phyloP scores from a whole-genome alignment of 2,329 filamentous ascomycete genomes.

The Laburnicola sp. region DNA sequence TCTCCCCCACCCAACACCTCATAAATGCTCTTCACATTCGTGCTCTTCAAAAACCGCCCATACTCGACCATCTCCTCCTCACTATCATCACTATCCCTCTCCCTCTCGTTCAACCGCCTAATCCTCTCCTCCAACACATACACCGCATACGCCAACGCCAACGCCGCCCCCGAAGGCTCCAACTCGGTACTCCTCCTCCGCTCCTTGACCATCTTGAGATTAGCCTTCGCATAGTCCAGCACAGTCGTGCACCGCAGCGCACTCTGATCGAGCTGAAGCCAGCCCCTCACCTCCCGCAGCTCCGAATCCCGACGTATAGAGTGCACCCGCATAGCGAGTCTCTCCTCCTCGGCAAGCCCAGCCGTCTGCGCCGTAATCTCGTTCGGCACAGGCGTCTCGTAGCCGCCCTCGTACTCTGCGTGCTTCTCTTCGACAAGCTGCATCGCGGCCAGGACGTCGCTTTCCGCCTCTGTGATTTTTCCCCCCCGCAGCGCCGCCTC shows the following conservation, averaged over 20 bases:
- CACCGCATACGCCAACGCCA: slow-evolving; percentile 1
- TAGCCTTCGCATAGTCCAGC: slow-evolving; percentile 11
- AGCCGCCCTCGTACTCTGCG: not conserved
- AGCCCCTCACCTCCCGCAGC: slow-evolving; percentile 10
- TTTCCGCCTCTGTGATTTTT: not conserved
- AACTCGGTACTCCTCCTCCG: not conserved
- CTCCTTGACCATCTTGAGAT: not conserved
- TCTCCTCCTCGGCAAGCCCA: not conserved
- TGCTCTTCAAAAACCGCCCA: slow-evolving; percentile 8
- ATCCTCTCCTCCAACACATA: slow-evolving; percentile 1
- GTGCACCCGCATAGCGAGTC: not conserved
- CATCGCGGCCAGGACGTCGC: slow-evolving; percentile 2
- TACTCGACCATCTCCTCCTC: slow-evolving; percentile 5
- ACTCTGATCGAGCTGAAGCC: slow-evolving; percentile 12
- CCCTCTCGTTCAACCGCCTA: not conserved
- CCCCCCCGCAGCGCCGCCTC: not conserved
- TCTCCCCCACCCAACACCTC: too few relatives aligned
- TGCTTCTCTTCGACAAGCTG: not conserved
- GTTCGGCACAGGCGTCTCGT: not conserved
- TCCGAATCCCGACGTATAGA: not conserved
- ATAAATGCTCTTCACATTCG: not conserved
- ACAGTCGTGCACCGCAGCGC: slow-evolving; percentile 8
- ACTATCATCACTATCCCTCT: not conserved
- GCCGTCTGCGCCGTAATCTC: not conserved
- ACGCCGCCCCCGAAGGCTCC: not conserved